Base-by-base conservation (phyloP, 2,329 filamentous ascomycete species). In the Madurella fahalii region DNA sequence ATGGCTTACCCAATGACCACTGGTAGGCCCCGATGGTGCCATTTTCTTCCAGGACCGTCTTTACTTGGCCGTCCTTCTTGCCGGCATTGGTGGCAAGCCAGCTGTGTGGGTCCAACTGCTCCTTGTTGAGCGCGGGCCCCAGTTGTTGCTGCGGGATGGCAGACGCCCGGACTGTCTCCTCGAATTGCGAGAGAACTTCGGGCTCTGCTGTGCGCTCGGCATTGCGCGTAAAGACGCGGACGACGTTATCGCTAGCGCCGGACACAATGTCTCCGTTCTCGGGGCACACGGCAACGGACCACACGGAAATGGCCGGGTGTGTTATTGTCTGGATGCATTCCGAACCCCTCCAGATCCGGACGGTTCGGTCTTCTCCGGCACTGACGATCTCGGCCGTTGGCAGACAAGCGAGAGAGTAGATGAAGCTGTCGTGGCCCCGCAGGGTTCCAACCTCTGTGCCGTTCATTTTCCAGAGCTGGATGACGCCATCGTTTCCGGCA, bases 261-360 rank as follows among this genome's bases (percentile, higher is more conserved):
- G 89, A 89, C n/a, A 90, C 90, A 57, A 99, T 93, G 65, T 99
- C 95, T 18, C 94, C 93, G 46, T 83, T 95, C 58, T 90, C 84
- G 0, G 79, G 67, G 66, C 89, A 94, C 11, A 83, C 88, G n/a
- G 91, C 89, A 16, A 99, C 90, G 13, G 84, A 80, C 94, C 94
- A 99, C 5, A 99, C 92, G 0, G 93, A 97, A 52, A 97, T 95
- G 9, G 94, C 94, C 11, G 94, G 94, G 65, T 96, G 91, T 1
- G 93, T 96, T 60, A 99, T 97, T 40, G 93, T 96, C 71, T 99
- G 94, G 44, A 96, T 74, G 68, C 93, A 97, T 53, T 91, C 80
- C 13, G 77, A 81, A 43, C 87, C 89, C 62, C 82, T 86, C 94
- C 95, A 99, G 67, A 99, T 77, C 50, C 90, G 83, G 34, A 95